These are phyloP conservation scores for Solanum pinnatisectum DNA, from an alignment of 257 asterid species.

Conservation along the genomic window DNA sequence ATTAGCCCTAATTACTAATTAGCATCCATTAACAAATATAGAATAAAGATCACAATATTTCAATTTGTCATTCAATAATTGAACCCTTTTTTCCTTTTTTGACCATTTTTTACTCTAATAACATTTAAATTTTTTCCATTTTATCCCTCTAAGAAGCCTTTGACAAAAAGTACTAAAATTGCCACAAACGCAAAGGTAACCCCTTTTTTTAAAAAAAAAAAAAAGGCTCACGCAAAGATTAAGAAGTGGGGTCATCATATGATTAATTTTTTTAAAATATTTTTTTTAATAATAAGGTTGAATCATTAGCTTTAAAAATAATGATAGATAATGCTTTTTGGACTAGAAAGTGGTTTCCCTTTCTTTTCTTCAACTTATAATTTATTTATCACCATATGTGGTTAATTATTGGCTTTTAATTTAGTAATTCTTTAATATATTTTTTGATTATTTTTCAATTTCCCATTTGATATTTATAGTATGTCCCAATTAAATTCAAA, in stretches of 20 bases:
- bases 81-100: not conserved
- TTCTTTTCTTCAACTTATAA: conserved; percentile 3
- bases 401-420: not conserved
- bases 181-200: conserved; percentile 15
- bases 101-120: not conserved
- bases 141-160: conserved; percentile 5
- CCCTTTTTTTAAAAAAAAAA: not conserved
- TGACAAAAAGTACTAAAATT: conserved; percentile 20
- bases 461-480: not conserved
- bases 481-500: not conserved
- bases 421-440: not conserved
- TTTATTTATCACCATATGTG: not conserved
- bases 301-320: conserved; percentile 7
- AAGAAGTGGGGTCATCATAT: not conserved
- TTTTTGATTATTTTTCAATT: not conserved
- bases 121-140: not conserved
- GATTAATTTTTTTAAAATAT: not conserved
- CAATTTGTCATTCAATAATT: not conserved
- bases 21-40: not conserved
- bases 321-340: conserved; percentile 23
- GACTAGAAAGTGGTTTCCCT: conserved; percentile 28
- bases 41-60: not conserved
- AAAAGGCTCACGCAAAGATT: not conserved
- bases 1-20: not conserved
- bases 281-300: not conserved